Base-by-base conservation (phyloP, 164 flowering plant species). In the Vitis riparia region DNA sequence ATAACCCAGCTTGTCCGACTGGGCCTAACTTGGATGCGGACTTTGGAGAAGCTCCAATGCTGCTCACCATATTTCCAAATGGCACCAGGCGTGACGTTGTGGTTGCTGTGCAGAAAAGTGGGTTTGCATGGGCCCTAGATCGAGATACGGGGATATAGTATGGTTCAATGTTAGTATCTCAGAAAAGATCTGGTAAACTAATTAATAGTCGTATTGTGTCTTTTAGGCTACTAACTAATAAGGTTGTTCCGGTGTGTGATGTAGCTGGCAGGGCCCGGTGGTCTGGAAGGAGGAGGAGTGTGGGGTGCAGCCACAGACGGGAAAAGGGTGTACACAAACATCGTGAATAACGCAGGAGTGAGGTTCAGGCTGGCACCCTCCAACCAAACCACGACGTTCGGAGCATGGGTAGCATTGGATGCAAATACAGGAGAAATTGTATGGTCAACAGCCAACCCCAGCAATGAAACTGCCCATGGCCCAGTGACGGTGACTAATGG, bases 301-400 rank as follows among this genome's bases (percentile, higher is more conserved):
- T 84, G 89, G 89, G 87, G 87, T 7, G 79, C 87, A 23, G 82
- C 89, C 32, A 82, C 86, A 3, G 84, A 84, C 30, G 84, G 82
- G 14, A 37, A 2, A 58, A 75, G 77, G 30, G 80, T 84, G 13
- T 82, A 79, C 69, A 82, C 86, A 1, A 84, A 84, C 81, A 81
- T 84, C 11, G 84, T 53, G 15, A 84, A 84, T 70, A 57, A 69
- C 44, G 48, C 71, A 27, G 16, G 69, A 8, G 8, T 59, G 12
- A 58, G 15, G 14, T 83, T 86, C 81, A 70, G 58, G 8, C 84
- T 84, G 0, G 68, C 82, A n/a, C 90, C 88, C 4, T 76, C 87
- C 0, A 77, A 7, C 50, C 69, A 47, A 37, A 76, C 67, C 7
- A 81, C 90, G 10, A 81, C 79, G 0, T 80, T 80, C 0, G 88